Percentiles rank a stretch among this genome's conserved stretches.
Evolutionary conservation across 306 rosid genomes (phyloP).

Genomic region (Vigna reflexopilosa): DNA sequence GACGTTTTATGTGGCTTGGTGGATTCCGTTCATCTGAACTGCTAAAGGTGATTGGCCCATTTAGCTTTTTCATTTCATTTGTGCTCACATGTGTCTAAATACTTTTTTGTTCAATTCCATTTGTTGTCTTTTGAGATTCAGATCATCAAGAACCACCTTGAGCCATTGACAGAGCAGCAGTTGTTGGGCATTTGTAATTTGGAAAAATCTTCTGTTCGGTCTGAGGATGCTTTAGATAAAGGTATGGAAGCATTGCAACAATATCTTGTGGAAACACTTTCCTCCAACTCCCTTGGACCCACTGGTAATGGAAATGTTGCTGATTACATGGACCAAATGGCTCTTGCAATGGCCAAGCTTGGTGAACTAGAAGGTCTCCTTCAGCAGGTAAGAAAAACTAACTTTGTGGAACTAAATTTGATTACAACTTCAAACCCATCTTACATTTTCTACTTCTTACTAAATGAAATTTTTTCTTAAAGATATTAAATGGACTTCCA

Average conservation of each 20-base stretch:
- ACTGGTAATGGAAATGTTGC: constrained; percentile 67
- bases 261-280: constrained; percentile 69
- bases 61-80: background rate
- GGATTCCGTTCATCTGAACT: constrained; percentile 88
- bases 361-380: constrained; percentile 67
- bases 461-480: background rate
- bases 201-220: constrained; percentile 72
- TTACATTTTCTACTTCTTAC: background rate
- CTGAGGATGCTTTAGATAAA: constrained; percentile 86
- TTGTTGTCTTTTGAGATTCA: constrained; percentile 43
- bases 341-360: constrained; percentile 82
- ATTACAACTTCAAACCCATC: background rate
- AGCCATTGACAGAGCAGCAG: constrained; percentile 86
- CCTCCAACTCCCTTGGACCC: constrained; percentile 59
- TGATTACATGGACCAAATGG: constrained; percentile 94
- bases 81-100: background rate
- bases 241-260: constrained; percentile 84
- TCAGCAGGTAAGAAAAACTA: constrained; percentile 54
- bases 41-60: constrained; percentile 61
- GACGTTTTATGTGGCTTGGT: constrained; percentile 88
- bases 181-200: constrained; percentile 72
- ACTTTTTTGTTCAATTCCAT: background rate
- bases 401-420: background rate
- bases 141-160: constrained; percentile 77
- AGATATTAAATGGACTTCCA: background rate